phyloP scores from a whole-genome alignment of 768 basidiomycete species.

The Calocera viscosa region DNA sequence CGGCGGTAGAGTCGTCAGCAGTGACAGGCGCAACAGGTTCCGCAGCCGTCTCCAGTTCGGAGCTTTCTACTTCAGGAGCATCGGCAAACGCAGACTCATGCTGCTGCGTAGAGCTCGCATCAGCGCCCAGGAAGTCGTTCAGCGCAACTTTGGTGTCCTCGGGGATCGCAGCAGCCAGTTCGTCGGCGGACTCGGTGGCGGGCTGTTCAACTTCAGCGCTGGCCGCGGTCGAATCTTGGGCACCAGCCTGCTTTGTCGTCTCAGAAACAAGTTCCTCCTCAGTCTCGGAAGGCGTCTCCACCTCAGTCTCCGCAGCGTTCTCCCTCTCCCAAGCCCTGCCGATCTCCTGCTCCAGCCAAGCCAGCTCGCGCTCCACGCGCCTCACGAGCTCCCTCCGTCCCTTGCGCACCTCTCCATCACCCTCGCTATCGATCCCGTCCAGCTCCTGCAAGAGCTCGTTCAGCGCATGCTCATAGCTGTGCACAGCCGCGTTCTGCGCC shows the following conservation, averaged over 20 bases:
- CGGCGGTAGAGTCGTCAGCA: too few relatives aligned
- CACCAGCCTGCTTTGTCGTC: too few relatives aligned
- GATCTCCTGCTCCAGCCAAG: constrained; percentile 34
- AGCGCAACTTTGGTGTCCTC: not conserved
- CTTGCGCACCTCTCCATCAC: constrained; percentile 41
- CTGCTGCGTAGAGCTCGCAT: not conserved
- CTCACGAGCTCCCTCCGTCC: constrained; percentile 42
- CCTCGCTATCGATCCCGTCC: constrained; percentile 56
- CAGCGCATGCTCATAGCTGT: constrained; percentile 50
- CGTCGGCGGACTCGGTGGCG: not conserved
- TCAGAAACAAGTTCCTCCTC: not conserved
- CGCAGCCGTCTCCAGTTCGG: too few relatives aligned
- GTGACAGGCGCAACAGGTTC: too few relatives aligned
- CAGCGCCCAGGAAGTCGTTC: not conserved
- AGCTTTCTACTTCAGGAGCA: too few relatives aligned
- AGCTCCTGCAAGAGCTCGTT: constrained; percentile 51
- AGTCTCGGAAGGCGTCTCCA: constrained; percentile 7
- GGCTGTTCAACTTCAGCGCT: not conserved
- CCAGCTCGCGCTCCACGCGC: constrained; percentile 49
- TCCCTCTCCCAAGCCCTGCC: constrained; percentile 30
- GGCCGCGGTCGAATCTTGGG: too few relatives aligned
- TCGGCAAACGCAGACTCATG: not conserved
- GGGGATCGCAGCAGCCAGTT: not conserved
- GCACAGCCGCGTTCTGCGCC: constrained; percentile 45
- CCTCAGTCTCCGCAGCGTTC: constrained; percentile 23